Conservation (phyloP, 495 filamentous ascomycete genomes). For the Bombardia bombarda region DNA sequence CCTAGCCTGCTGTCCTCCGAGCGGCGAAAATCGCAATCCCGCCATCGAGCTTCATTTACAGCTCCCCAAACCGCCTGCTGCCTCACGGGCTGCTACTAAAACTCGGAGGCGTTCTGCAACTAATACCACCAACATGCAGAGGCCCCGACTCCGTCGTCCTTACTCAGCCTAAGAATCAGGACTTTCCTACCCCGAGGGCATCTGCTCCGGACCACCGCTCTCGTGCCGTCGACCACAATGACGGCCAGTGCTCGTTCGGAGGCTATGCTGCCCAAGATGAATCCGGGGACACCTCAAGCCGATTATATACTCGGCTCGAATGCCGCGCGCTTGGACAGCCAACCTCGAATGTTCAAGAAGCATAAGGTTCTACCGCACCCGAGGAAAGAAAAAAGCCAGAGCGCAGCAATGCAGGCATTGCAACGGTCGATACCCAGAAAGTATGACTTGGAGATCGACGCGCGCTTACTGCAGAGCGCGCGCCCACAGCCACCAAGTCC, state of each 20-base stretch:
- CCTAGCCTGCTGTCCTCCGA: no score
- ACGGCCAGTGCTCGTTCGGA: constrained; percentile 13
- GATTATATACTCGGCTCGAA: constrained; percentile 10
- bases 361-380: constrained; percentile 49
- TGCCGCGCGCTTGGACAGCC: constrained; percentile 9
- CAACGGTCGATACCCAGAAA: constrained; percentile 9
- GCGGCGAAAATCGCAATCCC: no score
- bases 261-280: constrained; percentile 14
- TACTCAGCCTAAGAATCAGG: constrained; percentile 3
- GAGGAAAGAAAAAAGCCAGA: constrained; percentile 20
- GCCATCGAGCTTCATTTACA: no score
- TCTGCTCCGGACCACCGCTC: constrained; percentile 1
- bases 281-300: constrained; percentile 15
- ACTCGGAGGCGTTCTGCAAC: not conserved
- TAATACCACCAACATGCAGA: constrained; percentile 14
- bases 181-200: no score
- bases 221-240: constrained; percentile 9
- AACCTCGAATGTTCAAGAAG: constrained; percentile 41
- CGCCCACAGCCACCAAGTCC: constrained; percentile 16
- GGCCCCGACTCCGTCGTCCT: not conserved
- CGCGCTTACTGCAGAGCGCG: constrained; percentile 14
- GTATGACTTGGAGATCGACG: constrained; percentile 10
- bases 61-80: no score
- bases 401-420: constrained; percentile 2
- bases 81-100: not conserved